Base-by-base conservation (phyloP, 192 early-diverging fungal species). In the Spizellomyces sp. region DNA sequence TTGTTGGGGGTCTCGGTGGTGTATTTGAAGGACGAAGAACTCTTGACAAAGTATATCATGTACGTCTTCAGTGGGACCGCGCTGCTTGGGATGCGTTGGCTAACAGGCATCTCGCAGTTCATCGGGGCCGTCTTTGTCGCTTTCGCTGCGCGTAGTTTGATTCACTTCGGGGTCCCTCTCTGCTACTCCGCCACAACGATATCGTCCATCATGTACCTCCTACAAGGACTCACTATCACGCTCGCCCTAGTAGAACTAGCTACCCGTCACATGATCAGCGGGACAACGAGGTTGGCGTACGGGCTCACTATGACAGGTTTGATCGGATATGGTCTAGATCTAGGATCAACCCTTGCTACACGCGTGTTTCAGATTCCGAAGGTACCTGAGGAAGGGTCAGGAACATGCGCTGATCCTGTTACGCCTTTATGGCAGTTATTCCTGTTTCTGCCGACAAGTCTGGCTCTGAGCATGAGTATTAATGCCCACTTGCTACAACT, bases 271-370 rank as follows among this genome's bases (percentile, higher is more conserved):
- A 71, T 76, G 55, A 73, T 72, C 36, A 55, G 64, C 57, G 78
- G 78, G 9, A 62, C 71, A 14, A 60, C 75, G 8, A 50, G 78
- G 42, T 67, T 79, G 5, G 74, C 68, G 4, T 76, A 73, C 58
- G 75, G 74, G 15, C 12, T 79, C 41, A 67, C 67, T 1, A 69
- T 79, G 56, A 76, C 78, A 9, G 78, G 70, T 2, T 44, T 79
- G 55, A 79, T 79, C 58, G 78, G 78, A 19, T 77, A 77, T 56
- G 78, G 78, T 10, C 66, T 79, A 7, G 63, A 71, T 45, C 71
- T 79, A 58, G 78, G 78, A 9, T 58, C 76, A 10, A 73, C 64
- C 0, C 6, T 77, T n/a, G 48, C 78, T 4, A 12, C 66, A 8
- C 15, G 63, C 22, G 67, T 64, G 6, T 48, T 65, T 42, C 17